phyloP scores from a whole-genome alignment of 129 eudicot species.

The Glebionis coronaria region DNA sequence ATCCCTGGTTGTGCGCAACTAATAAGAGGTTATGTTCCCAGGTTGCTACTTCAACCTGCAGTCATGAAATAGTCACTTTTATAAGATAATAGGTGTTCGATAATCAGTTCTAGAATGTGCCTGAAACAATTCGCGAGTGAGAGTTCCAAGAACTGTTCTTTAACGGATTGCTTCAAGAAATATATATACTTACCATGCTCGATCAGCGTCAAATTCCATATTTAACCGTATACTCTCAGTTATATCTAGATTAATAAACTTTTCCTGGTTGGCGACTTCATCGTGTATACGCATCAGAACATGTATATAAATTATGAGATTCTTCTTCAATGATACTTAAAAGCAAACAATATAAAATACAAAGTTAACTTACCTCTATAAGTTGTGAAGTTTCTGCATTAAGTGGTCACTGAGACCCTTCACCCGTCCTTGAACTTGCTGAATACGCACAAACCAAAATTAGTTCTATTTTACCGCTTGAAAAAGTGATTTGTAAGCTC shows the following conservation, averaged over 20 bases:
- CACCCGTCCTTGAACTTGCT: constrained; percentile 57
- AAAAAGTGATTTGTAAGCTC: too few species aligned
- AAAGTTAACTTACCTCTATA: constrained; percentile 45
- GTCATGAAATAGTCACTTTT: too few species aligned
- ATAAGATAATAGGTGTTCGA: too few species aligned
- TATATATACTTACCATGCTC: constrained; percentile 46
- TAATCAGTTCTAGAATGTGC: too few species aligned
- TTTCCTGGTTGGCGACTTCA: constrained; percentile 33
- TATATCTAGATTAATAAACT: constrained; percentile 38
- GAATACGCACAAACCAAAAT: too few species aligned
- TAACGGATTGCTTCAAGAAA: too few species aligned
- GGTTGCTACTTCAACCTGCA: too few species aligned
- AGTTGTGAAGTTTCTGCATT: constrained; percentile 31
- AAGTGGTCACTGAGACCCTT: constrained; percentile 37
- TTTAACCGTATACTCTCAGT: constrained; percentile 57
- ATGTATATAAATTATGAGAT: constrained; percentile 2
- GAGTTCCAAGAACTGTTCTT: too few species aligned
- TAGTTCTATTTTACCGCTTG: too few species aligned
- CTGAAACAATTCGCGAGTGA: too few species aligned
- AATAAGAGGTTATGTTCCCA: too few species aligned
- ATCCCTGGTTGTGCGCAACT: too few species aligned
- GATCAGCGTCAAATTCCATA: constrained; percentile 74
- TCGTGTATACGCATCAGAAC: constrained; percentile 24
- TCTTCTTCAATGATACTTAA: background rate
- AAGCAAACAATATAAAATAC: constrained; percentile 4